Evolutionary conservation across 228 moss, liverwort and hornwort species (phyloP).

Genomic region (Sphagnum magellanicum): DNA sequence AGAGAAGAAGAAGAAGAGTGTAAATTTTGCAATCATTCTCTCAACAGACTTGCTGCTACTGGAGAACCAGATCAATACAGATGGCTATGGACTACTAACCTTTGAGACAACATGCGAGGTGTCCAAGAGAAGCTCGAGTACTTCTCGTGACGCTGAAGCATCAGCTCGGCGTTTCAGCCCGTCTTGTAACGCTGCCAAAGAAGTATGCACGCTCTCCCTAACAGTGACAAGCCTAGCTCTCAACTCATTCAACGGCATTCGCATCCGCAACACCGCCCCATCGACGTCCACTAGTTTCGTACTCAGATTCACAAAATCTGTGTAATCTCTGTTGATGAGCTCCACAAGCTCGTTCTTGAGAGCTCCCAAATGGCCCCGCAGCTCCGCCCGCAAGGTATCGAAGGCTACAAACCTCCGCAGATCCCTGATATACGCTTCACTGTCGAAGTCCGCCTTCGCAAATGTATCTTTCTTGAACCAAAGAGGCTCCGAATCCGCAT

Average conservation of each 20-base stretch:
- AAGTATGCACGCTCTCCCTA: slow-evolving; percentile 66
- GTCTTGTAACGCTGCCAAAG: slow-evolving; percentile 70
- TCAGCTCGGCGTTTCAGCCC: slow-evolving; percentile 84
- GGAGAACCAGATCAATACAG: too few species aligned
- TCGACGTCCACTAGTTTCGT: slow-evolving; percentile 93
- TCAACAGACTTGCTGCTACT: too few species aligned
- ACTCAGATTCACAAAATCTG: slow-evolving; percentile 88
- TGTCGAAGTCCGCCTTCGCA: slow-evolving; percentile 54
- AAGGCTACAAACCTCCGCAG: slow-evolving; percentile 80
- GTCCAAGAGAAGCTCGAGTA: slow-evolving; percentile 81
- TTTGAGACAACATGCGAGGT: slow-evolving; percentile 94
- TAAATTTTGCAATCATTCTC: too few species aligned
- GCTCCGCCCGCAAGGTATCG: slow-evolving; percentile 76
- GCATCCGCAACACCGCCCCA: slow-evolving; percentile 92
- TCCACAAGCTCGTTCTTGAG: slow-evolving; percentile 88
- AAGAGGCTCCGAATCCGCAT: slow-evolving; percentile 61
- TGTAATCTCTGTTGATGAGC: slow-evolving; percentile 86
- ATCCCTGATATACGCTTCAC: slow-evolving; percentile 78
- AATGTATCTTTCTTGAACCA: slow-evolving; percentile 97
- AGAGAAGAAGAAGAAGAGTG: too few species aligned
- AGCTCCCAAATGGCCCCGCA: slow-evolving; percentile 66
- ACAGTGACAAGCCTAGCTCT: slow-evolving; percentile 59
- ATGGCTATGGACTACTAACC: slow-evolving; percentile 15
- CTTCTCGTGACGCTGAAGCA: slow-evolving; percentile 74
- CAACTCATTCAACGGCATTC: slow-evolving; percentile 86